Percentiles rank a stretch among this genome's conserved stretches.
Evolutionary conservation across 2,329 filamentous ascomycete species (phyloP).

Genomic region (Chaetomium sp.): DNA sequence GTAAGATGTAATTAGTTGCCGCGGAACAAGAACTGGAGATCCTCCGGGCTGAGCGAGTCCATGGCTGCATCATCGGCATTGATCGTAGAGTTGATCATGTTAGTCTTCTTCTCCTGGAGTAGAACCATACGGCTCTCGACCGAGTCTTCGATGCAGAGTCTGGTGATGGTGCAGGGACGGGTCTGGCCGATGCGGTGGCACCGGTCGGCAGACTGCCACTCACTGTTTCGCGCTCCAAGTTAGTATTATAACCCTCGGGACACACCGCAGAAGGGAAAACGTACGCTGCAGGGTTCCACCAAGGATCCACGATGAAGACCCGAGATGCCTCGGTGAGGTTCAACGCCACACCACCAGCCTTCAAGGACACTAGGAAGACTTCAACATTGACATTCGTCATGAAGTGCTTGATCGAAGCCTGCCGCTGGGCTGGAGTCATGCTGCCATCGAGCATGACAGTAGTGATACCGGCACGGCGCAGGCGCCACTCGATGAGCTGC

Average conservation of each 20-base stretch:
- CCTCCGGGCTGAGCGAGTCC: constrained; percentile 85
- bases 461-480: constrained; percentile 94
- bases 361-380: constrained; percentile 93
- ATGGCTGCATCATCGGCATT: constrained; percentile 90
- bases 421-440: constrained; percentile 92
- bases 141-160: constrained; percentile 93
- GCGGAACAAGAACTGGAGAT: constrained; percentile 95
- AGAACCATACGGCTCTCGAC: constrained; percentile 95
- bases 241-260: constrained; percentile 8
- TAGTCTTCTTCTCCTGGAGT: constrained; percentile 97
- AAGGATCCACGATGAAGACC: constrained; percentile 97
- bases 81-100: constrained; percentile 96
- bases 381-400: constrained; percentile 95
- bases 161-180: constrained; percentile 89
- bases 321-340: constrained; percentile 93
- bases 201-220: constrained; percentile 96
- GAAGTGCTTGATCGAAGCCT: constrained; percentile 93
- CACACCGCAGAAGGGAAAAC: constrained; percentile 7
- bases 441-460: constrained; percentile 98
- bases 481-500: constrained; percentile 93
- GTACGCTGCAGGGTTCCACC: constrained; percentile 97
- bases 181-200: constrained; percentile 95
- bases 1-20: constrained; percentile 49
- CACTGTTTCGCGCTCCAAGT: constrained; percentile 42
- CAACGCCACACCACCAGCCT: constrained; percentile 92